Conservation (phyloP, 1,139 yeast species). For the Scheffersomyces titani region DNA sequence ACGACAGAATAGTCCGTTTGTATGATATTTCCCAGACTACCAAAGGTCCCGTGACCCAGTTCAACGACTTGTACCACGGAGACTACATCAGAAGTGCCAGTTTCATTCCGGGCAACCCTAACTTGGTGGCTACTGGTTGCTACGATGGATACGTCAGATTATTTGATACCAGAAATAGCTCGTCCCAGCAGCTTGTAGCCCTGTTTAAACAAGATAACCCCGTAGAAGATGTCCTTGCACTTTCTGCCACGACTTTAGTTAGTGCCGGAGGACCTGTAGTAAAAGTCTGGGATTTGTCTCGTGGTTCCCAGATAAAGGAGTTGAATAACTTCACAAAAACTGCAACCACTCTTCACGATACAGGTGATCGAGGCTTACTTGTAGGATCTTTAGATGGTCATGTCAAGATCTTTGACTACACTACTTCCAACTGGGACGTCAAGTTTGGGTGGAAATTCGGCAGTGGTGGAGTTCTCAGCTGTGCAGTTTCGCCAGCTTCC, state of each 20-base stretch:
- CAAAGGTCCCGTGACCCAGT: conserved; percentile 62
- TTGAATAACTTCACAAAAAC: conserved; percentile 88
- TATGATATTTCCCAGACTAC: conserved; percentile 85
- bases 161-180: conserved; percentile 70
- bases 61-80: conserved; percentile 65
- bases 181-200: conserved; percentile 54
- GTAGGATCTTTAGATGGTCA: conserved; percentile 98
- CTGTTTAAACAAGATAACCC: conserved; percentile 53
- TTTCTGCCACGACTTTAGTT: conserved; percentile 77
- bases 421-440: conserved; percentile 77
- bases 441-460: conserved; percentile 98
- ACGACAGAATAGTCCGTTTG: conserved; percentile 81
- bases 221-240: conserved; percentile 82
- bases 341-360: conserved; percentile 78
- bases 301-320: conserved; percentile 64
- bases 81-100: conserved; percentile 87
- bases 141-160: conserved; percentile 86
- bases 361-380: conserved; percentile 71
- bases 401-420: conserved; percentile 87
- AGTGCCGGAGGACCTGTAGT: conserved; percentile 87
- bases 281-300: conserved; percentile 89
- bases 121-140: conserved; percentile 86
- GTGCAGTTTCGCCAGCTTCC: conserved; percentile 83
- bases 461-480: conserved; percentile 77
- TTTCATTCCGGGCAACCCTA: conserved; percentile 73